These are phyloP conservation scores for Sporothrix globosa DNA, from an alignment of 2,329 filamentous ascomycete species.

Conservation along the genomic window DNA sequence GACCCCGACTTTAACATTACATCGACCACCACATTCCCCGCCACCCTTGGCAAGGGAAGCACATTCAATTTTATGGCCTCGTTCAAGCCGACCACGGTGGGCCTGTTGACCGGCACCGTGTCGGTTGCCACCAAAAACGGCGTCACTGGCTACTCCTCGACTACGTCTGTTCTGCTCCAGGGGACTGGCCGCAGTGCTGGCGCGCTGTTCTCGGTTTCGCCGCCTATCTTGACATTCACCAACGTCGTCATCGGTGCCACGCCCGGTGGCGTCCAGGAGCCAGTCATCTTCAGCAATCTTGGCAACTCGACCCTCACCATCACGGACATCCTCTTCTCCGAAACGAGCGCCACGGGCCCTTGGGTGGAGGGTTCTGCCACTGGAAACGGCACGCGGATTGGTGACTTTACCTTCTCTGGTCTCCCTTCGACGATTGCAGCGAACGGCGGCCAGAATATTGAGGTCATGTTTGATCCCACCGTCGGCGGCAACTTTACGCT, in stretches of 20 bases:
- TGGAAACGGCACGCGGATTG: slow-evolving; percentile 45
- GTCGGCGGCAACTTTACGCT: slow-evolving; percentile 53
- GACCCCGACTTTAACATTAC: slow-evolving; percentile 47
- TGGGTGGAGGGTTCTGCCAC: slow-evolving; percentile 45
- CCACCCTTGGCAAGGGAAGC: slow-evolving; percentile 44
- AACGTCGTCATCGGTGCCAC: slow-evolving; percentile 52
- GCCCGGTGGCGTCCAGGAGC: slow-evolving; percentile 47
- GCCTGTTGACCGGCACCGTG: slow-evolving; percentile 53
- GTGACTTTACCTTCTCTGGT: slow-evolving; percentile 53
- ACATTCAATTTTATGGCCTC: slow-evolving; percentile 50
- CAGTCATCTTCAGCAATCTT: slow-evolving; percentile 53
- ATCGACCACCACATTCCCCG: slow-evolving; percentile 41
- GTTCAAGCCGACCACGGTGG: slow-evolving; percentile 53
- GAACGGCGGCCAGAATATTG: slow-evolving; percentile 47
- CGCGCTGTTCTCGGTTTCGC: slow-evolving; percentile 53
- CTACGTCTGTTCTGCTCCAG: slow-evolving; percentile 51
- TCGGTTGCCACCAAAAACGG: slow-evolving; percentile 54
- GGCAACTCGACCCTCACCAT: slow-evolving; percentile 54
- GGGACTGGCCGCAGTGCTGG: slow-evolving; percentile 54
- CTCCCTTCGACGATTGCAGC: slow-evolving; percentile 52
- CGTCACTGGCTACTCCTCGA: slow-evolving; percentile 51
- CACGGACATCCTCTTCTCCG: slow-evolving; percentile 50
- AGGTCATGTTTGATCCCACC: slow-evolving; percentile 53
- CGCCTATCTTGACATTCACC: slow-evolving; percentile 54
- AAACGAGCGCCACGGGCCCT: slow-evolving; percentile 50